Evolutionary conservation across 2,329 filamentous ascomycete species (phyloP).

Genomic region (Neopestalotiopsis sp.): DNA sequence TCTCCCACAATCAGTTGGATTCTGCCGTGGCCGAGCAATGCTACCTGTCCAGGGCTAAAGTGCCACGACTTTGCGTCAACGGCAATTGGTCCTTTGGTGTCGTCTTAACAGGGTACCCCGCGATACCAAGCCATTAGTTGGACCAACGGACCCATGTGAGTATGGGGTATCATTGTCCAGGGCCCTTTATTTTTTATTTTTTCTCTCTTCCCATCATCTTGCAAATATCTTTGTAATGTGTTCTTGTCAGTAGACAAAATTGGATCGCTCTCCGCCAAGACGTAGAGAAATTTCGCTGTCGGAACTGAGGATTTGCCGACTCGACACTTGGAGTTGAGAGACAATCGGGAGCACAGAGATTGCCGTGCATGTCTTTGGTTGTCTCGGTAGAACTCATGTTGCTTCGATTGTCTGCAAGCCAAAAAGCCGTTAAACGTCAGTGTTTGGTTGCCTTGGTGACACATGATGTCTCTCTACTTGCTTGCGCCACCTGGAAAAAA

Average conservation of each 20-base stretch:
- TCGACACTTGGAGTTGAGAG: neutral
- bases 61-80: neutral
- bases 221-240: neutral
- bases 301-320: neutral
- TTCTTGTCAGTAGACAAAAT: neutral
- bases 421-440: neutral
- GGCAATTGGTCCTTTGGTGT: neutral
- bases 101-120: neutral
- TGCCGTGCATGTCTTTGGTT: neutral
- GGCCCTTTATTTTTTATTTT: neutral
- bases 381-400: neutral
- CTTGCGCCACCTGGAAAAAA: neutral
- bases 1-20: neutral
- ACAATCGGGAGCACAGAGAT: neutral
- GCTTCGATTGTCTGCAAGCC: neutral
- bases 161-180: neutral
- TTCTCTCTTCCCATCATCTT: neutral
- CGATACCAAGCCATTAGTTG: conserved; percentile 2
- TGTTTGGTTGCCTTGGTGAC: neutral
- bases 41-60: neutral
- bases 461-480: neutral
- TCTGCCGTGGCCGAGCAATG: neutral
- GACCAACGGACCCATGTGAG: neutral
- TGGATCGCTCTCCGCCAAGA: neutral
- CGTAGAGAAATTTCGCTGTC: neutral